Conservation (phyloP, 352 stramenopile genomes). For the Blastocystis sp. region DNA sequence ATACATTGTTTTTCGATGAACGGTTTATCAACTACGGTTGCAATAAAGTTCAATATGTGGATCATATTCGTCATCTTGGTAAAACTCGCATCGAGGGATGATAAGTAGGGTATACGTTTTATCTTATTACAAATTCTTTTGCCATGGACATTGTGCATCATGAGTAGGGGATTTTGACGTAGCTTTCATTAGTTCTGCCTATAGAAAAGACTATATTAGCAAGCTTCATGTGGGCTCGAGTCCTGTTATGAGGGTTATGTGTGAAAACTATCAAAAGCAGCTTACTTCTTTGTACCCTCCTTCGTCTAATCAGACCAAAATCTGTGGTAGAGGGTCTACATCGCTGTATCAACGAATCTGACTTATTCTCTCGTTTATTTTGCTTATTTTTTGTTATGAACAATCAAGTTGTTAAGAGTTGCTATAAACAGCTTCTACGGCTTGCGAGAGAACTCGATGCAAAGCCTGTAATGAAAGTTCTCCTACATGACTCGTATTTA, state of each 20-base stretch:
- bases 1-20: conserved; percentile 9
- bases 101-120: neutral
- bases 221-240: neutral
- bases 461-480: neutral
- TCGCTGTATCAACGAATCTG: neutral
- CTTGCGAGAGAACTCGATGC: neutral
- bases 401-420: neutral
- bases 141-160: conserved; percentile 35
- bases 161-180: neutral
- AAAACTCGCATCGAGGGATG: conserved; percentile 53
- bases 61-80: conserved; percentile 18
- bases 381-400: conserved; percentile 29
- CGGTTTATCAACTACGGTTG: conserved; percentile 47
- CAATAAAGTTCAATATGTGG: conserved; percentile 52
- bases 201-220: neutral
- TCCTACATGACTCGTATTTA: neutral
- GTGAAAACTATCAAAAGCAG: neutral
- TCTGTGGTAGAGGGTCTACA: neutral
- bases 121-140: conserved; percentile 29
- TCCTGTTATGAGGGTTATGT: neutral
- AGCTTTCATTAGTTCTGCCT: neutral
- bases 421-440: neutral
- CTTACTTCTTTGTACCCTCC: neutral
- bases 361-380: neutral
- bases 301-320: neutral